A percentile compares a stretch with the other conserved stretches of the same genome.
These are phyloP conservation scores for Aspergillus nidulans DNA, from an alignment of 495 filamentous ascomycete genomes.

Conservation along the genomic window DNA sequence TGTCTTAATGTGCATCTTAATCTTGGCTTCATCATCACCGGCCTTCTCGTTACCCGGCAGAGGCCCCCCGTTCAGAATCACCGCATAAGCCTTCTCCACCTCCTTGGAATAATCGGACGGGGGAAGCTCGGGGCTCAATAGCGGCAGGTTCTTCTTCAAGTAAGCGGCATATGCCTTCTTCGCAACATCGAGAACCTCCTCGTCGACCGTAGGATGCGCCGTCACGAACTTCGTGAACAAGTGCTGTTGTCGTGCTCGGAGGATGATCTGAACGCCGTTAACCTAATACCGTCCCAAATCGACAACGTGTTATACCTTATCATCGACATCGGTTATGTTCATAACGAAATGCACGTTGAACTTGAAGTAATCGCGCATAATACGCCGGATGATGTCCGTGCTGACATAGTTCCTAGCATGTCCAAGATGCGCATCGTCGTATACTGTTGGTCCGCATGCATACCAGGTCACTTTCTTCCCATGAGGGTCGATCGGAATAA, in stretches of 20 bases:
- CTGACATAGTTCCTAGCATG: slow-evolving; percentile 93
- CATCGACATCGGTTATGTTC: slow-evolving; percentile 94
- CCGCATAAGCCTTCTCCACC: slow-evolving; percentile 58
- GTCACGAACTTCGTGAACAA: slow-evolving; percentile 56
- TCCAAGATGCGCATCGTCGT: slow-evolving; percentile 85
- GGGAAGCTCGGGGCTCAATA: slow-evolving; percentile 43
- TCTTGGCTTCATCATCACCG: slow-evolving; percentile 76
- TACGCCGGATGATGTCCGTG: slow-evolving; percentile 86
- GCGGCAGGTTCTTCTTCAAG: slow-evolving; percentile 68
- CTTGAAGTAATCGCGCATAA: slow-evolving; percentile 80
- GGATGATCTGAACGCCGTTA: slow-evolving; percentile 59
- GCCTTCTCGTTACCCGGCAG: slow-evolving; percentile 58
- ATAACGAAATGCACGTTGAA: slow-evolving; percentile 88
- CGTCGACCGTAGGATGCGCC: slow-evolving; percentile 43
- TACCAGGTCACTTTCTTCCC: slow-evolving; percentile 80
- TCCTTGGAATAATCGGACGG: slow-evolving; percentile 48
- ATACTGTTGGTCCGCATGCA: slow-evolving; percentile 88
- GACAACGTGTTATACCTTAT: slow-evolving; percentile 57
- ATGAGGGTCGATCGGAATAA: slow-evolving; percentile 65
- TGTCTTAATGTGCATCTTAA: slow-evolving; percentile 90
- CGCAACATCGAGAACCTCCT: slow-evolving; percentile 50
- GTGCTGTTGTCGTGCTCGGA: slow-evolving; percentile 73
- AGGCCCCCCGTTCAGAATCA: slow-evolving; percentile 47
- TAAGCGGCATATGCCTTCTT: slow-evolving; percentile 68
- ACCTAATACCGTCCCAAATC: background rate